These are phyloP conservation scores for Candida ipomoeae DNA, from an alignment of 805 yeast species.

Conservation along the genomic window DNA sequence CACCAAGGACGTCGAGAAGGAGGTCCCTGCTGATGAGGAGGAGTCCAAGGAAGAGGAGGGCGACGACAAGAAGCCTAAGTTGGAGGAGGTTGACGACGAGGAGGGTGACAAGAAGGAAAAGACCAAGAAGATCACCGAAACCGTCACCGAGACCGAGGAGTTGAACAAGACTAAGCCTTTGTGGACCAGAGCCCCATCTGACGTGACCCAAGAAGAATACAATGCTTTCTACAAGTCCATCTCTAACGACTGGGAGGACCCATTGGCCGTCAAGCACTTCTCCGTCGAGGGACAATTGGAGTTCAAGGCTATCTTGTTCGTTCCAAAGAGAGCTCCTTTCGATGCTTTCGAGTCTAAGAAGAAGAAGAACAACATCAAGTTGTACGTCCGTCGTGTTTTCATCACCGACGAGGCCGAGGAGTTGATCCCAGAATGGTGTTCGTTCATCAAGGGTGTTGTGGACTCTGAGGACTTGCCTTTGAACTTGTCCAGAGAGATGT, in stretches of 20 bases:
- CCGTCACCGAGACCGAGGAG: slow-evolving; percentile 94
- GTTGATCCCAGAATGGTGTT: slow-evolving; percentile 97
- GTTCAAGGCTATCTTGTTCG: slow-evolving; percentile 94
- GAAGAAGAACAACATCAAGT: slow-evolving; percentile 98
- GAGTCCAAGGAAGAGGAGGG: slow-evolving; percentile 41
- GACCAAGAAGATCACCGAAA: slow-evolving; percentile 87
- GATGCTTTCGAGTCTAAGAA: slow-evolving; percentile 97
- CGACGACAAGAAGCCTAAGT: slow-evolving; percentile 72
- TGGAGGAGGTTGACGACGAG: slow-evolving; percentile 61
- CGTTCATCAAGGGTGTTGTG: slow-evolving; percentile 97
- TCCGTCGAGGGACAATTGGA: slow-evolving; percentile 99
- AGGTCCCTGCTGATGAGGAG: slow-evolving; percentile 79
- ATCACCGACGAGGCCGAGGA: slow-evolving; percentile 99
- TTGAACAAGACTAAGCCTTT: slow-evolving; percentile 98
- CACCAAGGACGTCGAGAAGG: slow-evolving; percentile 98
- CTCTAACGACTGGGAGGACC: slow-evolving; percentile 99
- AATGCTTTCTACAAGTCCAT: slow-evolving; percentile 99
- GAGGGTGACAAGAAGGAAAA: slow-evolving; percentile 61
- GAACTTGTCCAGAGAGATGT: slow-evolving; percentile 99
- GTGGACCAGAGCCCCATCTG: slow-evolving; percentile 99
- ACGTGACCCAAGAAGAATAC: slow-evolving; percentile 96
- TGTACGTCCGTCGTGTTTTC: slow-evolving; percentile 98
- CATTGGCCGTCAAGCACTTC: slow-evolving; percentile 98
- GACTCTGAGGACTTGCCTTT: slow-evolving; percentile 99
- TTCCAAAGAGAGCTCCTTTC: slow-evolving; percentile 99